Evolutionary conservation across 2,329 filamentous ascomycete species (phyloP).

Genomic region (Emergomyces orientalis): DNA sequence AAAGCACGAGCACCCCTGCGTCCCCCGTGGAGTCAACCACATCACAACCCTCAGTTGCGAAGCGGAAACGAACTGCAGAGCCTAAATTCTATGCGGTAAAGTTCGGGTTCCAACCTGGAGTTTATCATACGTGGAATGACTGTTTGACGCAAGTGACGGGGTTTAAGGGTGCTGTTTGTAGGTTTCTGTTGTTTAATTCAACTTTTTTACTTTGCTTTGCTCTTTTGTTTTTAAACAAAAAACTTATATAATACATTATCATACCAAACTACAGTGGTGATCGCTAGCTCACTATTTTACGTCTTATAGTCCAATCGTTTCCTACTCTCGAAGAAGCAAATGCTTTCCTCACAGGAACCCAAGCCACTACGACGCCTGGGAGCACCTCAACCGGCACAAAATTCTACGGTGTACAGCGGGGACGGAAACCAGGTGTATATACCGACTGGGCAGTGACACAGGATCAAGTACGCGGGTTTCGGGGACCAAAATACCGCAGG

Average conservation of each 20-base stretch:
- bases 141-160: constrained; percentile 54
- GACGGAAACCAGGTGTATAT: constrained; percentile 53
- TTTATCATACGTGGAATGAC: constrained; percentile 56
- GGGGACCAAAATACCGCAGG: constrained; percentile 58
- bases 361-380: constrained; percentile 27
- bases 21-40: constrained; percentile 27
- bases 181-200: constrained; percentile 29
- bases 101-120: constrained; percentile 49
- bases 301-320: constrained; percentile 66
- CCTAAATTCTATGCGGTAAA: constrained; percentile 57
- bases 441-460: constrained; percentile 60
- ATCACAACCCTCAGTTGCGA: constrained; percentile 38
- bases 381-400: constrained; percentile 35
- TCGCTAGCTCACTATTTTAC: neutral
- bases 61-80: constrained; percentile 45
- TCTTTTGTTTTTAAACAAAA: neutral
- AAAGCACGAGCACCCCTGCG: constrained; percentile 28
- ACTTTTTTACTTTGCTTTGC: neutral
- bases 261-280: neutral
- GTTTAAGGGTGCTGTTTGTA: constrained; percentile 59
- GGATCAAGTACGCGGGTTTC: constrained; percentile 63
- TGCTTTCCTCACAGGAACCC: constrained; percentile 60
- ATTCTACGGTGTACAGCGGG: constrained; percentile 53
- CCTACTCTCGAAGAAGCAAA: constrained; percentile 63
- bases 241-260: neutral